Base-by-base conservation (phyloP, 225 moss, liverwort and hornwort genomes). In the Lunularia cruciata region DNA sequence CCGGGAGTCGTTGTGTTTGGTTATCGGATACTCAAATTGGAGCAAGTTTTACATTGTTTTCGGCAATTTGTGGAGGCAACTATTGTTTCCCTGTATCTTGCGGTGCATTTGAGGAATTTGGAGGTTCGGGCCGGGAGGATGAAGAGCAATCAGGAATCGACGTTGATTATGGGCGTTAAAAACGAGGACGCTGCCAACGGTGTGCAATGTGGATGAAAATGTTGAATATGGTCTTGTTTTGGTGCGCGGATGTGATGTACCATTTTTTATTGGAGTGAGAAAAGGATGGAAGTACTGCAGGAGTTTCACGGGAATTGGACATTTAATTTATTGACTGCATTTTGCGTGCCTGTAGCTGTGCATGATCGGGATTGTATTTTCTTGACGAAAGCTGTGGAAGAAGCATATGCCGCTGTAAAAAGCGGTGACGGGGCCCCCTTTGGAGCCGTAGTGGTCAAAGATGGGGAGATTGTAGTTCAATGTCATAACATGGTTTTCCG, bases 401-500 rank as follows among this genome's bases (percentile, higher is more conserved):
- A 96, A 76, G 96, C 96, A 31, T 96, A 96, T 68, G 79, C 85
- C 69, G 96, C 90, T 42, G 96, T 96, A 63, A 83, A 75, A 13
- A 79, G 85, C 72, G 96, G 96, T 37, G 87, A 96, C 53, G 96
- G 96, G 60, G 96, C 92, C 26, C 96, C 96, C 16, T 96, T 96
- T 72, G 96, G 96, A 65, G 96, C 96, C 33, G 92, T 96, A 65
- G 83, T 96, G 65, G 92, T 92, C 14, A 89, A 85, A 75, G 90
- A 79, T 62, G 89, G 88, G 49, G 90, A 89, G 68, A 75, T 96
- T 61, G 82, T 96, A 34, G 90, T 86, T 67, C 89, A 85, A 74
- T 92, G 87, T 81, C 96, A 96, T 77, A 96, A 96, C 37, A 92
- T 96, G 92, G 96, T 96, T 33, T 76, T 96, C 46, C 89, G 77